Evolutionary conservation across 164 flowering plant species (phyloP).

Genomic region (Paratinospora sagittata): DNA sequence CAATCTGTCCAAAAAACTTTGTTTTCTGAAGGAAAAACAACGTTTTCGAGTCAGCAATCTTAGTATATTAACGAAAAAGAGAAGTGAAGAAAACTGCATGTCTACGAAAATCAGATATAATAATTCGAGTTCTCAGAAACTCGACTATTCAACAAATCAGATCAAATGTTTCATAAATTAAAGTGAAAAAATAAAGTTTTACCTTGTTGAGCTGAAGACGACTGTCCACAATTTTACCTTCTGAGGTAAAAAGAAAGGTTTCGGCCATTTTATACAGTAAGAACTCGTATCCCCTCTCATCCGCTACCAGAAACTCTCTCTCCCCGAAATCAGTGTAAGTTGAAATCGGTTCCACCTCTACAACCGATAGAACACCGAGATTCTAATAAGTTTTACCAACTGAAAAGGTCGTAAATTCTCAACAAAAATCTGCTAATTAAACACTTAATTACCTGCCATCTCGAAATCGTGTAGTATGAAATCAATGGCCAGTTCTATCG

Average conservation of each 20-base stretch:
- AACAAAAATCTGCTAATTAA: not conserved
- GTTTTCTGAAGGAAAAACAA: constrained; percentile 2
- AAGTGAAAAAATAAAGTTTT: not conserved
- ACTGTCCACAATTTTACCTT: constrained; percentile 57
- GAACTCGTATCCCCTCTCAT: constrained; percentile 78
- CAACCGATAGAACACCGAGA: constrained; percentile 4
- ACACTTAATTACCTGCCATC: constrained; percentile 67
- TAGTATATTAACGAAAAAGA: not conserved
- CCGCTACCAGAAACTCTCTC: constrained; percentile 73
- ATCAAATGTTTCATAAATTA: constrained; percentile 4
- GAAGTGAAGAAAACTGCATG: not conserved
- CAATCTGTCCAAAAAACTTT: not conserved
- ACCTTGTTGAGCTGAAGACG: constrained; percentile 86
- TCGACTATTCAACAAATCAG: constrained; percentile 7
- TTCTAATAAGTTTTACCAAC: not conserved
- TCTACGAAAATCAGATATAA: not conserved
- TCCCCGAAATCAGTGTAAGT: constrained; percentile 80
- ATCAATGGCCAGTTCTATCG: constrained; percentile 93
- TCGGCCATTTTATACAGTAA: constrained; percentile 72
- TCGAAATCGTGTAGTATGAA: constrained; percentile 93
- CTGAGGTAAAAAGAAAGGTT: constrained; percentile 51
- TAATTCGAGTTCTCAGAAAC: not conserved
- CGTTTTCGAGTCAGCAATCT: constrained; percentile 8
- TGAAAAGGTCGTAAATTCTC: not conserved
- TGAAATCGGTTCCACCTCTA: constrained; percentile 93